Percentiles rank a stretch among this genome's conserved stretches.
Conservation (phyloP, 1,284 basidiomycete genomes). For the Austroboletus novae-zelandiae region DNA sequence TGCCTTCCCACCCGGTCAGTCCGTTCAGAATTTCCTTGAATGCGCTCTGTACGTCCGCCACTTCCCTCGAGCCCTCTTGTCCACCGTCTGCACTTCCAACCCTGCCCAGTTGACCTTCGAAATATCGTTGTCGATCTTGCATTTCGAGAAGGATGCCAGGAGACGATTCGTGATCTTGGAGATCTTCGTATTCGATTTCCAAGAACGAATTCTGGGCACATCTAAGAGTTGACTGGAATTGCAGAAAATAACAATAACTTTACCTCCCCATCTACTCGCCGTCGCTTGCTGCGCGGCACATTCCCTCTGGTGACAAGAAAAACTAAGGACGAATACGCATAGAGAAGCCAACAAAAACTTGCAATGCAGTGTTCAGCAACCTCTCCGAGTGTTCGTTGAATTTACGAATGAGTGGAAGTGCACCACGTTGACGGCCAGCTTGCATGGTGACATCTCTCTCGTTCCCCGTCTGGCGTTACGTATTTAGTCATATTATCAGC, state of each 20-base stretch:
- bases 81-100: conserved; percentile 27
- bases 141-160: conserved; percentile 81
- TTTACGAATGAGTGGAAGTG: conserved; percentile 90
- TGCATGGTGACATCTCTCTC: conserved; percentile 94
- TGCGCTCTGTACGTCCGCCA: conserved; percentile 43
- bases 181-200: conserved; percentile 85
- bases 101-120: conserved; percentile 57
- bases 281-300: conserved; percentile 55
- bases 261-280: conserved; percentile 44
- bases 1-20: conserved; percentile 56
- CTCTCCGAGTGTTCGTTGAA: conserved; percentile 98
- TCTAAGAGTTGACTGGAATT: background rate
- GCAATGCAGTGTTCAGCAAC: conserved; percentile 77
- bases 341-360: conserved; percentile 24
- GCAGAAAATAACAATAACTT: conserved; percentile 15
- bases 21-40: conserved; percentile 46
- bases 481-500: background rate
- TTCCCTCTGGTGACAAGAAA: conserved; percentile 47
- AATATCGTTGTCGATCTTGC: conserved; percentile 75
- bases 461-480: conserved; percentile 67
- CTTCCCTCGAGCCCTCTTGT: conserved; percentile 26
- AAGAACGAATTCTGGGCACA: conserved; percentile 47
- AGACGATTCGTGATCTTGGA: conserved; percentile 65
- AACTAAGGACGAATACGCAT: background rate
- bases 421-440: conserved; percentile 83